A percentile compares a stretch with the other conserved stretches of the same genome.
These are phyloP conservation scores for Actinomortierella ambigua DNA, from an alignment of 371 early-diverging fungal genomes.

Conservation along the genomic window DNA sequence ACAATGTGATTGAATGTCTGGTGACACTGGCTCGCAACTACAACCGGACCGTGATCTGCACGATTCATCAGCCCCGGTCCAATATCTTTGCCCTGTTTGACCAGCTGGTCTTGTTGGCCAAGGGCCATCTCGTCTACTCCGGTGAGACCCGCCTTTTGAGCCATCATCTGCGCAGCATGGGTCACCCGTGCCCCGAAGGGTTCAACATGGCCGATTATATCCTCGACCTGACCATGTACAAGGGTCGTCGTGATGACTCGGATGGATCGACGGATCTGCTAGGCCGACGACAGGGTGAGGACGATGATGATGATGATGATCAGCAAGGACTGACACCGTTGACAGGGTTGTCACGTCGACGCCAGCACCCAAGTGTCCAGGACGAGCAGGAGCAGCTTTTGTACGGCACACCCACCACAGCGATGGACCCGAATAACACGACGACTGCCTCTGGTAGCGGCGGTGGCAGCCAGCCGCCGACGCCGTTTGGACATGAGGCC, in stretches of 20 bases:
- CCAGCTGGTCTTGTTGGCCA: slow-evolving; percentile 83
- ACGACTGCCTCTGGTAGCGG: too few relatives aligned
- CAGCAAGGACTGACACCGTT: slow-evolving; percentile 46
- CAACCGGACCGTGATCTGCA: slow-evolving; percentile 90
- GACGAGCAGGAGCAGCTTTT: slow-evolving; percentile 20
- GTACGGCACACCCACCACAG: not conserved
- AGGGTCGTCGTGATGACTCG: slow-evolving; percentile 10
- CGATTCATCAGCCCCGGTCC: slow-evolving; percentile 90
- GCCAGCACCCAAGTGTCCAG: not conserved
- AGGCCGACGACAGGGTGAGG: not conserved
- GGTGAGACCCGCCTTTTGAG: slow-evolving; percentile 63
- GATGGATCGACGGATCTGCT: slow-evolving; percentile 2
- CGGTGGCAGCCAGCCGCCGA: too few relatives aligned
- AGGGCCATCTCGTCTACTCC: slow-evolving; percentile 83
- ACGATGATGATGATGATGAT: slow-evolving; percentile 28
- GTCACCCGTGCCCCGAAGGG: slow-evolving; percentile 84
- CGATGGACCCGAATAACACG: too few relatives aligned
- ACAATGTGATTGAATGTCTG: slow-evolving; percentile 87
- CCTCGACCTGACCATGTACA: slow-evolving; percentile 78
- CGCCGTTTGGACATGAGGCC: too few relatives aligned
- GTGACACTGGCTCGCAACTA: slow-evolving; percentile 79
- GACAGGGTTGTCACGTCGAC: too few relatives aligned
- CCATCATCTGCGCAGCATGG: slow-evolving; percentile 68
- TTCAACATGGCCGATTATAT: slow-evolving; percentile 94
- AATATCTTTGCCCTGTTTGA: slow-evolving; percentile 93